Evolutionary conservation across 2,329 filamentous ascomycete species (phyloP).

Genomic region (Fonsecaea nubica): DNA sequence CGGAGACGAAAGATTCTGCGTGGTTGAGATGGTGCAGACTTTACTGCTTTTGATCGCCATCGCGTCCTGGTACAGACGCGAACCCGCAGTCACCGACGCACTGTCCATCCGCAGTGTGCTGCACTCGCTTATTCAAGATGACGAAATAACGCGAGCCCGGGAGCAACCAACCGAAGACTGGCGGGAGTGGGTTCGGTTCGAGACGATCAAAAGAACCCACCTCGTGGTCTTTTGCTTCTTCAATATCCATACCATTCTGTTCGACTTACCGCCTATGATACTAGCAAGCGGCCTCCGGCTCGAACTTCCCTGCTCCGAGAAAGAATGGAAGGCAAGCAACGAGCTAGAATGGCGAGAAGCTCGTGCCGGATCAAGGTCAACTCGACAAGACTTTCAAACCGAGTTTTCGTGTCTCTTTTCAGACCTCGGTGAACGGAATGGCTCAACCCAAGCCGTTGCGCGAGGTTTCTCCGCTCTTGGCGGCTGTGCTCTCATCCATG

Average conservation of each 20-base stretch:
- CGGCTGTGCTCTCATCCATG: conserved; percentile 74
- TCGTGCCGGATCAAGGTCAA: conserved; percentile 41
- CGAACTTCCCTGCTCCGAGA: conserved; percentile 46
- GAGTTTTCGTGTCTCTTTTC: conserved; percentile 35
- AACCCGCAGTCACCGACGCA: conserved; percentile 14
- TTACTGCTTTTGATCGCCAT: conserved; percentile 16
- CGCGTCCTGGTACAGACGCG: conserved; percentile 12
- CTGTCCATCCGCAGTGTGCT: conserved; percentile 4
- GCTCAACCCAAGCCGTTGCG: neutral
- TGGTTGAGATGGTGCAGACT: conserved; percentile 18
- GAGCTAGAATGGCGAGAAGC: conserved; percentile 43
- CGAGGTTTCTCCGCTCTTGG: conserved; percentile 57
- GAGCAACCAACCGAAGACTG: conserved; percentile 34
- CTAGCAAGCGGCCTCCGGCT: conserved; percentile 47
- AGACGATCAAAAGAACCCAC: conserved; percentile 45
- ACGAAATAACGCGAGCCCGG: neutral
- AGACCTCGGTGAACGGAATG: neutral
- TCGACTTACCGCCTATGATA: conserved; percentile 47
- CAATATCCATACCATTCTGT: conserved; percentile 47
- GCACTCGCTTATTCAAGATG: neutral
- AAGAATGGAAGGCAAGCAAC: conserved; percentile 45
- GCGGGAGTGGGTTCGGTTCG: conserved; percentile 47
- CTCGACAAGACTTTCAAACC: conserved; percentile 46
- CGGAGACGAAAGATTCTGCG: neutral
- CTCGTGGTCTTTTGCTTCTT: conserved; percentile 48